A percentile compares a stretch with the other conserved stretches of the same genome.
These are phyloP conservation scores for Hygrocybe coccinea DNA, from an alignment of 768 basidiomycete genomes.

Conservation along the genomic window DNA sequence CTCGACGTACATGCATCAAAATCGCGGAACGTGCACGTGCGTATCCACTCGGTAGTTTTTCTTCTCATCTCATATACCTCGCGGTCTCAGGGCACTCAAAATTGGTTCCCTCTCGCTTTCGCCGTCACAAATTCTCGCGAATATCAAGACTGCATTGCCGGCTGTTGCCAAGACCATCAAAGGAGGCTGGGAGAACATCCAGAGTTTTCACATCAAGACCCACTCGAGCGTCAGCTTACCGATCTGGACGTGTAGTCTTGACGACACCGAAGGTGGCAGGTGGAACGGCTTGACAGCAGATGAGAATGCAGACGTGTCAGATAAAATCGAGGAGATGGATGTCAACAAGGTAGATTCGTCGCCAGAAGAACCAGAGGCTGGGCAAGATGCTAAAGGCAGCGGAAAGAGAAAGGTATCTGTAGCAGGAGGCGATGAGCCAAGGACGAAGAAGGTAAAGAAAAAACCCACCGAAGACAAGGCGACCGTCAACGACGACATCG, in stretches of 20 bases:
- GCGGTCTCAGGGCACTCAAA: slow-evolving; percentile 65
- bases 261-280: slow-evolving; percentile 50
- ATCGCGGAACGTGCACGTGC: slow-evolving; percentile 88
- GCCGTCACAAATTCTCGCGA: slow-evolving; percentile 68
- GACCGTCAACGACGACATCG: too few relatives aligned
- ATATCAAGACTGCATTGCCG: slow-evolving; percentile 76
- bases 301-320: not conserved
- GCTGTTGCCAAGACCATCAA: slow-evolving; percentile 63
- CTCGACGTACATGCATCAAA: slow-evolving; percentile 95
- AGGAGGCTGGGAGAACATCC: slow-evolving; percentile 87
- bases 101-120: slow-evolving; percentile 70
- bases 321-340: slow-evolving; percentile 25
- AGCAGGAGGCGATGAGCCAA: too few relatives aligned
- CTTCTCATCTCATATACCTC: not conserved
- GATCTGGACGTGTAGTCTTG: slow-evolving; percentile 81
- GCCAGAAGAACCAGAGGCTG: slow-evolving; percentile 21
- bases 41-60: slow-evolving; percentile 29
- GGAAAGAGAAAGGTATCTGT: too few relatives aligned
- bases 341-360: slow-evolving; percentile 16
- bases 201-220: slow-evolving; percentile 86
- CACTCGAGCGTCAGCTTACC: slow-evolving; percentile 80
- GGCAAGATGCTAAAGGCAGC: slow-evolving; percentile 9
- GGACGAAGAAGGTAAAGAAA: too few relatives aligned
- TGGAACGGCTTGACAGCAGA: slow-evolving; percentile 46
- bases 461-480: too few relatives aligned